Evolutionary conservation across 2,329 filamentous ascomycete species (phyloP).

Genomic region (Colletotrichum filicis): DNA sequence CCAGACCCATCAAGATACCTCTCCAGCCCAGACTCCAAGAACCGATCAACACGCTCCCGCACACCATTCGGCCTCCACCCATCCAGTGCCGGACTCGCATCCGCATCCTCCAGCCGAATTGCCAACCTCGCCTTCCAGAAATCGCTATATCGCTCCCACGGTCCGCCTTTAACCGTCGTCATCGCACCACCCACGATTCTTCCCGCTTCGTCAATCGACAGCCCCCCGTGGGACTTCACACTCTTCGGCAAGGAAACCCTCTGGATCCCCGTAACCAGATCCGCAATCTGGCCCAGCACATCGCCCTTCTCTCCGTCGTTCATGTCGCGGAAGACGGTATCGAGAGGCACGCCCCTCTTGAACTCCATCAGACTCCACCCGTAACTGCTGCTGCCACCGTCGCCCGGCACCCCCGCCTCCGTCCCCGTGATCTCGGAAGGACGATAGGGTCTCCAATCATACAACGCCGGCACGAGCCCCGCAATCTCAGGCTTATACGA

Average conservation of each 20-base stretch:
- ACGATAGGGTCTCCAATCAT: slow-evolving; percentile 33
- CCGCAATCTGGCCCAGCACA: slow-evolving; percentile 39
- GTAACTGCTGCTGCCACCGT: neutral
- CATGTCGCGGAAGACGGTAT: slow-evolving; percentile 35
- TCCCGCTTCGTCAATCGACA: slow-evolving; percentile 36
- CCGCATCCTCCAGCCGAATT: slow-evolving; percentile 22
- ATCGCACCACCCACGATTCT: slow-evolving; percentile 36
- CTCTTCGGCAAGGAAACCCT: slow-evolving; percentile 29
- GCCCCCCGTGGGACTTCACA: slow-evolving; percentile 35
- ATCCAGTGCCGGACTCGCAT: slow-evolving; percentile 29
- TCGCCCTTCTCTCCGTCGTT: slow-evolving; percentile 1
- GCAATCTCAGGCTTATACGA: neutral
- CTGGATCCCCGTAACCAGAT: slow-evolving; percentile 37
- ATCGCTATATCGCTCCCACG: slow-evolving; percentile 34
- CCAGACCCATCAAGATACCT: slow-evolving; percentile 19
- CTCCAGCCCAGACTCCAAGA: slow-evolving; percentile 28
- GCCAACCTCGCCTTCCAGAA: slow-evolving; percentile 34
- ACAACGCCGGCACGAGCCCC: slow-evolving; percentile 38
- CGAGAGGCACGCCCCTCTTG: slow-evolving; percentile 39
- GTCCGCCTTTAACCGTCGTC: slow-evolving; percentile 32
- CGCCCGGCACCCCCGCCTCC: no score
- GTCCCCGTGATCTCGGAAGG: neutral
- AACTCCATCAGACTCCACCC: slow-evolving; percentile 41
- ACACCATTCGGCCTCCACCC: slow-evolving; percentile 38
- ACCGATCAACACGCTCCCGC: slow-evolving; percentile 31